Conservation (phyloP, 148 eudicot genomes). For the Chenopodium formosanum region DNA sequence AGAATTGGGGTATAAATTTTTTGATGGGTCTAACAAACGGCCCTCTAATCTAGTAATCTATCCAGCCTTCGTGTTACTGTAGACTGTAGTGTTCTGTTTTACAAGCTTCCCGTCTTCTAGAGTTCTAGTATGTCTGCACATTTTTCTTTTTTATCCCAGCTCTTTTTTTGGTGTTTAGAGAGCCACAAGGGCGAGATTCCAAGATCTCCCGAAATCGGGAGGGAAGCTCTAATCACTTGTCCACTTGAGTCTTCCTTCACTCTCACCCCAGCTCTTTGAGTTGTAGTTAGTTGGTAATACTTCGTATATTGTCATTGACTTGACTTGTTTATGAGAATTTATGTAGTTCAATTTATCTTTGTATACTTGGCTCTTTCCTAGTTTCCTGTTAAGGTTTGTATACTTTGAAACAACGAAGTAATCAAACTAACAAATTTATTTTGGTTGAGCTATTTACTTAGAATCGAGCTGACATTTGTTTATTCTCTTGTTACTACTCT, state of each 20-base stretch:
- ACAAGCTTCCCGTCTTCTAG: neutral
- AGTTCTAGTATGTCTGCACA: neutral
- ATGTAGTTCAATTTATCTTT: neutral
- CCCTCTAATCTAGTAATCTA: conserved; percentile 1
- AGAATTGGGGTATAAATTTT: conserved; percentile 14
- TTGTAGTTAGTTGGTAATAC: neutral
- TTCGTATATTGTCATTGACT: neutral
- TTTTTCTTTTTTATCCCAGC: too few relatives aligned
- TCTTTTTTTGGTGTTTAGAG: too few relatives aligned
- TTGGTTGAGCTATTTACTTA: neutral
- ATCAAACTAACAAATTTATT: neutral
- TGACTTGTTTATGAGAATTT: neutral
- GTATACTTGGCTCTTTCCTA: neutral
- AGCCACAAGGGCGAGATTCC: too few relatives aligned
- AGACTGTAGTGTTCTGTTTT: neutral
- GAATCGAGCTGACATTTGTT: too few relatives aligned
- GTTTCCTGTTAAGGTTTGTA: too few relatives aligned
- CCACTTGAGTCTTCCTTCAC: too few relatives aligned
- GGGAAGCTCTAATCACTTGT: too few relatives aligned
- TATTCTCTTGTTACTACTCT: too few relatives aligned
- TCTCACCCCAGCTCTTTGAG: too few relatives aligned
- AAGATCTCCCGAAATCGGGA: too few relatives aligned
- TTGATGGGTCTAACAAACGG: neutral
- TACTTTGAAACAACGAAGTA: neutral
- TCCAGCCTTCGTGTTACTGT: neutral